phyloP scores from a whole-genome alignment of 2,329 filamentous ascomycete species.

The Diaporthe velutina region DNA sequence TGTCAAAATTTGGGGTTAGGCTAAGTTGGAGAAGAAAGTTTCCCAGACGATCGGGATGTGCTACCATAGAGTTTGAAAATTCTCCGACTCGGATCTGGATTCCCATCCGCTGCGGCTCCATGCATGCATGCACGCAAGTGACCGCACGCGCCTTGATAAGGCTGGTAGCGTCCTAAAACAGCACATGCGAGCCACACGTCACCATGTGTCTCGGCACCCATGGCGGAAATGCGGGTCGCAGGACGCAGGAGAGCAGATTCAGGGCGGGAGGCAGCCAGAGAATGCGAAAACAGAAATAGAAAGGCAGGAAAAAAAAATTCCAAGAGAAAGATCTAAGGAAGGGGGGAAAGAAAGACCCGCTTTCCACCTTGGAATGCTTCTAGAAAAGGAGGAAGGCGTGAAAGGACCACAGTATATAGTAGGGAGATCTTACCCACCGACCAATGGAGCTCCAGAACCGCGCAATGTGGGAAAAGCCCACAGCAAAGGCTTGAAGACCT shows the following conservation, averaged over 20 bases:
- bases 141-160: not conserved
- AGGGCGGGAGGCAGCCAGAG: constrained; percentile 7
- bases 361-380: constrained; percentile 23
- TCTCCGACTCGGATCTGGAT: constrained; percentile 29
- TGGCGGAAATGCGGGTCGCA: constrained; percentile 23
- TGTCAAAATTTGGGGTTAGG: not conserved
- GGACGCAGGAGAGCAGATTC: not conserved
- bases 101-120: not conserved
- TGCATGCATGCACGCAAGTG: not conserved
- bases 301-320: not conserved
- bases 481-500: constrained; percentile 33
- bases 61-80: constrained; percentile 18
- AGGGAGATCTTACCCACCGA: not conserved
- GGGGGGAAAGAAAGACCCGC: not conserved
- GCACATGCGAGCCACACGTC: constrained; percentile 13
- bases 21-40: not conserved
- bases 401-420: constrained; percentile 26
- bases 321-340: not conserved
- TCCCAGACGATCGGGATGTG: constrained; percentile 5
- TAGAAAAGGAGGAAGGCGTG: constrained; percentile 21
- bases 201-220: constrained; percentile 19
- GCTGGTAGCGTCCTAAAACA: constrained; percentile 23
- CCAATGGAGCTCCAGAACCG: not conserved
- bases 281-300: not conserved
- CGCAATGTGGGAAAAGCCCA: constrained; percentile 4